These are phyloP conservation scores for Camptophora hylomeconis DNA, from an alignment of 2,329 filamentous ascomycete species.

Conservation along the genomic window DNA sequence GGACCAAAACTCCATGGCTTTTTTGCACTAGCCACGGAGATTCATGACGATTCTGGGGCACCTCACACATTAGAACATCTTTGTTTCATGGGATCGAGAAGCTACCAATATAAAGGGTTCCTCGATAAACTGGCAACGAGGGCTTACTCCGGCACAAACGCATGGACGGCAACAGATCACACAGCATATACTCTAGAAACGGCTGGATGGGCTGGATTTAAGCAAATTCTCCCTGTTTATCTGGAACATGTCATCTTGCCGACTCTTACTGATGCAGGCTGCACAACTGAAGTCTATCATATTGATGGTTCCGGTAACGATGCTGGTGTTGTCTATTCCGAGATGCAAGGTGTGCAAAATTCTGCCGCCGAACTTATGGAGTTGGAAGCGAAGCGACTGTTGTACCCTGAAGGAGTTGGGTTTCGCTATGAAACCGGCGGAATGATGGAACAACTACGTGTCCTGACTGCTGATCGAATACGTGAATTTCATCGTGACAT, in stretches of 20 bases:
- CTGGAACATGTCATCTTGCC: slow-evolving; percentile 87
- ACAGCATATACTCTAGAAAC: slow-evolving; percentile 93
- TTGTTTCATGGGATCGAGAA: slow-evolving; percentile 82
- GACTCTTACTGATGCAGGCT: slow-evolving; percentile 81
- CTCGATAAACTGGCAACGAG: slow-evolving; percentile 87
- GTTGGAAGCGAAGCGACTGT: slow-evolving; percentile 59
- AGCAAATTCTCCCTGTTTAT: slow-evolving; percentile 87
- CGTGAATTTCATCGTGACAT: slow-evolving; percentile 90
- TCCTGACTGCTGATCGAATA: slow-evolving; percentile 77
- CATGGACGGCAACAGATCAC: slow-evolving; percentile 93
- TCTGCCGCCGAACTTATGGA: slow-evolving; percentile 77
- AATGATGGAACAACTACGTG: slow-evolving; percentile 81
- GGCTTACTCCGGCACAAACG: slow-evolving; percentile 88
- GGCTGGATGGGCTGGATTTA: slow-evolving; percentile 93
- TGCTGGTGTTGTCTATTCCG: slow-evolving; percentile 93
- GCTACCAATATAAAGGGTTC: slow-evolving; percentile 86
- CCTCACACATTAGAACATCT: slow-evolving; percentile 77
- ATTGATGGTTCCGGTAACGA: slow-evolving; percentile 88
- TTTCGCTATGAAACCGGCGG: slow-evolving; percentile 98
- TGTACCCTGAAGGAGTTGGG: slow-evolving; percentile 81
- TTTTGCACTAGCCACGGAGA: slow-evolving; percentile 92
- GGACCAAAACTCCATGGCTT: slow-evolving; percentile 93
- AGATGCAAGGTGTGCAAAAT: slow-evolving; percentile 95
- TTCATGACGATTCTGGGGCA: slow-evolving; percentile 90
- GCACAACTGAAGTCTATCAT: slow-evolving; percentile 93